A percentile compares a stretch with the other conserved stretches of the same genome.
Evolutionary conservation across 306 rosid genomes (phyloP).

Genomic region (Hippophae rhamnoides): DNA sequence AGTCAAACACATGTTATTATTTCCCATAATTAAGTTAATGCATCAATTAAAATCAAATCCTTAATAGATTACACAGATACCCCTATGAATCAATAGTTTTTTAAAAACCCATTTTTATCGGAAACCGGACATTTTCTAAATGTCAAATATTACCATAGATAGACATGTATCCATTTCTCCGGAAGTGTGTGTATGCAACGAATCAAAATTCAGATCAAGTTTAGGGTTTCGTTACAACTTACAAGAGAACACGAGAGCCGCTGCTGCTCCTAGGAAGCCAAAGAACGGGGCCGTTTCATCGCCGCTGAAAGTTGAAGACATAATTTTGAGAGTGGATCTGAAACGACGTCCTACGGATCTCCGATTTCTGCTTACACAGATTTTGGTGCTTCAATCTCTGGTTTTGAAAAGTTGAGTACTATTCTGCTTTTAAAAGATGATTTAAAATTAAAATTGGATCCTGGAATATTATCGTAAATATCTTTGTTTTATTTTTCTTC

Average conservation of each 20-base stretch:
- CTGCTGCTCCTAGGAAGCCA: constrained; percentile 88
- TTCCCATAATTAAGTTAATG: background rate
- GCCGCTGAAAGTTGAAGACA: constrained; percentile 67
- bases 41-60: background rate
- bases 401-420: too few species aligned
- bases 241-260: constrained; percentile 87
- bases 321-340: constrained; percentile 24
- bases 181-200: background rate
- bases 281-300: constrained; percentile 89
- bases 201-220: background rate
- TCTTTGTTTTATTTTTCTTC: too few species aligned
- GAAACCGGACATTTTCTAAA: background rate
- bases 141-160: background rate
- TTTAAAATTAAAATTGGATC: too few species aligned
- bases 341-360: constrained; percentile 32
- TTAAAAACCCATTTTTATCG: background rate
- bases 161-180: background rate
- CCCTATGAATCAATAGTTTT: background rate
- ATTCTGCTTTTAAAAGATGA: too few species aligned
- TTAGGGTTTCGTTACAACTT: constrained; percentile 14
- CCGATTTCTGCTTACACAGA: constrained; percentile 7
- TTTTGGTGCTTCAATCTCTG: background rate
- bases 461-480: too few species aligned
- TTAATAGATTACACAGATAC: background rate
- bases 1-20: background rate